Evolutionary conservation across 129 eudicot genomes (phyloP), one percentile per base, ranked within the genome.

Genomic region (Artemisia tridentata): DNA sequence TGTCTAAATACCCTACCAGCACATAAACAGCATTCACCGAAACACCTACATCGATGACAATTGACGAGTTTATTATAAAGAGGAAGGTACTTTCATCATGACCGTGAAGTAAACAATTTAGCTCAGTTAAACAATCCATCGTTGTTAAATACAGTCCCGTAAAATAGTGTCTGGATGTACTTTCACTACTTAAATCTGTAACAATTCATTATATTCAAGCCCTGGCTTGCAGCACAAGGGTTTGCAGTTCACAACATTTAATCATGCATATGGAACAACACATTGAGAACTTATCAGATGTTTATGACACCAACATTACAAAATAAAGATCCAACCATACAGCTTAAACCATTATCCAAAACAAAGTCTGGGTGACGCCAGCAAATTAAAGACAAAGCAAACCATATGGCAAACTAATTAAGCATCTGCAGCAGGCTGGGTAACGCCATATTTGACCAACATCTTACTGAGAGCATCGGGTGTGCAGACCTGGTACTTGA

Each of bases 401-500:
- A 38, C 45, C 45, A 38, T 34, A 34, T 34, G 8, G 55, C 55
- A 50, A 50, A 50, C 16, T 5, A 50, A 4, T 29, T 80, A 81
- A 45, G 79, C 81, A 48, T 88, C 91, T 0, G 83, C 80, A 13
- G 88, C 75, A 63, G 96, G 82, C 65, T 83, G 96, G 46, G 91
- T 83, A 51, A 85, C 80, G 25, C 96, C 91, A 41, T 80, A 77
- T 54, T 76, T 88, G 11, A 75, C 74, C 78, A 88, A 62, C 76
- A 85, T 52, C 82, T 88, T 85, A 71, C 75, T 75, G 74, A 88
- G 60, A 10, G 83, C 74, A 16, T 83, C 88, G 0, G 96, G 82
- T 7, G 91, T 67, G 73, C 86, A 80, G 12, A 83, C 95, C 82
- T 88, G 88, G 68, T 85, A 85, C 82, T 85, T 88, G 2, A 88